Evolutionary conservation across 2,329 filamentous ascomycete genomes (phyloP), one percentile per base, ranked within the genome.

Genomic region (Didymella glomerata): DNA sequence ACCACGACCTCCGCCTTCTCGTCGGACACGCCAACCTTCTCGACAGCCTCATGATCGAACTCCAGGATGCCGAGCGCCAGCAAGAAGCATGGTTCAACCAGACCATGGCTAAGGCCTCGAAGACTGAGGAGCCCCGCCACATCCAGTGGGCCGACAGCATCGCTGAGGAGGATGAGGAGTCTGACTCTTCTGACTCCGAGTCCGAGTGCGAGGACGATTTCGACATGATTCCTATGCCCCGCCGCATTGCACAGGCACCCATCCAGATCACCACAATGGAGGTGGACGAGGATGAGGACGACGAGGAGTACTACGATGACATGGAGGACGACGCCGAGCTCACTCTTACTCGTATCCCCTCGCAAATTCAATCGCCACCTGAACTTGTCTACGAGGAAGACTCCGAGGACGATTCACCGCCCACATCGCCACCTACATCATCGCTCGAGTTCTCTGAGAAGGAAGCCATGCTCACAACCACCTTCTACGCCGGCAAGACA

Each of bases 41-140:
- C 78, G 95, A 99, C 82, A 90, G 89, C 40, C 83, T 99, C 76
- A 98, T 98, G 95, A 78, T 89, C 63, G 86, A 95, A 69, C 91
- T 99, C 60, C 91, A 93, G 79, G 92, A 96, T 60, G 94, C 94
- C 75, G 95, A 98, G 84, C 88, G 89, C 71, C 93, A 97, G 79
- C 95, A 98, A 81, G 94, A 98, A 81, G 89, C 87, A 68, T 97
- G 93, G 93, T 98, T 97, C 89, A 96, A 97, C 86, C 90, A 93
- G 79, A 95, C 92, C 63, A 91, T 97, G 79, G 89, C 87, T 77
- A 90, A 90, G 73, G 90, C 90, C 68, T 83, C 84, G 76, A 84
- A 79, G 74, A 68, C 77, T 28, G 83, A 89, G 68, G 85, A 91
- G 68, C 76, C 82, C 63, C 86, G 86, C 77, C 91, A 91, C 81